phyloP scores from a whole-genome alignment of 345 rosid genomes.

The Boechera divaricarpa region DNA sequence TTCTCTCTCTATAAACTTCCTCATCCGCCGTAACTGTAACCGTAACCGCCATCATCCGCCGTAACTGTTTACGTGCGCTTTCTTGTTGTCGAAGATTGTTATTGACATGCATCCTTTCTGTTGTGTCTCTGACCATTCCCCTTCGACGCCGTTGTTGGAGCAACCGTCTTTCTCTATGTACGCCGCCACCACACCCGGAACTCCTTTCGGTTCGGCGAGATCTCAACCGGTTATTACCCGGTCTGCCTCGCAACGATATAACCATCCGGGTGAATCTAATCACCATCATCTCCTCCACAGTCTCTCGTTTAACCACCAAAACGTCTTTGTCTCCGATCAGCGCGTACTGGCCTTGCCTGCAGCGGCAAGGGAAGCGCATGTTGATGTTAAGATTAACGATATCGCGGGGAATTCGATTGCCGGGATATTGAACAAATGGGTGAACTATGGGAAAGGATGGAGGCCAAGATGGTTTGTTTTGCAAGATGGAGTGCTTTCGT shows the following conservation, averaged over 20 bases:
- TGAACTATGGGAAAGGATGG: slow-evolving; percentile 98
- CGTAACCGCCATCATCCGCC: slow-evolving; percentile 22
- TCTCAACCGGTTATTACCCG: slow-evolving; percentile 40
- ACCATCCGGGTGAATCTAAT: slow-evolving; percentile 7
- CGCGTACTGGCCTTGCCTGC: slow-evolving; percentile 4
- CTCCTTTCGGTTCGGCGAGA: slow-evolving; percentile 34
- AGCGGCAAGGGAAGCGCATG: slow-evolving; percentile 50
- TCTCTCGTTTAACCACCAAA: slow-evolving; percentile 36
- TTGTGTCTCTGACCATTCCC: slow-evolving; percentile 56
- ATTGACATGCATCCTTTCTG: slow-evolving; percentile 63
- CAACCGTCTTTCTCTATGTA: slow-evolving; percentile 24
- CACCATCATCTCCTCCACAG: slow-evolving; percentile 34
- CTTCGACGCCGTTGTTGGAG: slow-evolving; percentile 45
- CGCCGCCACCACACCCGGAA: slow-evolving; percentile 29
- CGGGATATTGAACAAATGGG: slow-evolving; percentile 90
- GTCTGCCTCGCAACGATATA: slow-evolving; percentile 39
- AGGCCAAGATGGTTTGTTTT: slow-evolving; percentile 94
- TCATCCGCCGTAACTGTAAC: slow-evolving; percentile 25
- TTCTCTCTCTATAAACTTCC: background rate
- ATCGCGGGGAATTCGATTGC: slow-evolving; percentile 85
- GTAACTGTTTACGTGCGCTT: background rate
- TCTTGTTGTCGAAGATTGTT: background rate
- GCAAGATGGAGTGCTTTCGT: slow-evolving; percentile 93
- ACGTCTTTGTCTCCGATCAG: background rate
- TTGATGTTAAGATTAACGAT: slow-evolving; percentile 77